These are phyloP conservation scores for Salicornia ramosissima DNA, from an alignment of 148 eudicot genomes.

Conservation along the genomic window DNA sequence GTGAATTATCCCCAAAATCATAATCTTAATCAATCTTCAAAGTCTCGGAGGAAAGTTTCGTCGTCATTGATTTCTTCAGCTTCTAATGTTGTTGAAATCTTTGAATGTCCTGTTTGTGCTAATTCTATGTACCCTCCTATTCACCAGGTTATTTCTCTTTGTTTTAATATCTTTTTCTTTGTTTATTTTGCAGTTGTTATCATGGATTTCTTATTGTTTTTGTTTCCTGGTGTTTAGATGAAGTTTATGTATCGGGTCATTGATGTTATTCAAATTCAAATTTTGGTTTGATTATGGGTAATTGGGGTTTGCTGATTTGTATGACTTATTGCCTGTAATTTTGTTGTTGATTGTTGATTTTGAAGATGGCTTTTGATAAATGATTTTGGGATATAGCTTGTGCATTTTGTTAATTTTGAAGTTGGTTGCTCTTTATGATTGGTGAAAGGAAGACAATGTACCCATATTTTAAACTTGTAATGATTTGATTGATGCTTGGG, in stretches of 20 bases:
- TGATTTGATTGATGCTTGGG: not conserved
- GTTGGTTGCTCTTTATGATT: not conserved
- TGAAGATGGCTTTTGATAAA: not conserved
- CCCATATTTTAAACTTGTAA: slow-evolving; percentile 12
- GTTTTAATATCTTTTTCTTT: not conserved
- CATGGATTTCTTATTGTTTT: not conserved
- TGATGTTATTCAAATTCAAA: not conserved
- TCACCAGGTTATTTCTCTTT: slow-evolving; percentile 21
- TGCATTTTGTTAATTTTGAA: slow-evolving; percentile 1
- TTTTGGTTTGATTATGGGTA: slow-evolving; percentile 3
- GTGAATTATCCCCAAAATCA: slow-evolving; percentile 25
- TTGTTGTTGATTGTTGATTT: not conserved
- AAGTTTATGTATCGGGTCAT: not conserved
- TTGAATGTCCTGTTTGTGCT: slow-evolving; percentile 50
- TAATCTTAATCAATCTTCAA: slow-evolving; percentile 23
- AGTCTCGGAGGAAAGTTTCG: slow-evolving; percentile 20
- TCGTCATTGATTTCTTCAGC: slow-evolving; percentile 29
- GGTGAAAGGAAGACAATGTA: not conserved
- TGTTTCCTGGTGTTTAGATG: not conserved
- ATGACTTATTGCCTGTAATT: not conserved
- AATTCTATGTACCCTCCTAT: slow-evolving; percentile 48
- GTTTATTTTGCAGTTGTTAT: not conserved
- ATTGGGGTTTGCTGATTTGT: slow-evolving; percentile 1
- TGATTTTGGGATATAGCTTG: not conserved
- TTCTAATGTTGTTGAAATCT: slow-evolving; percentile 34